Percentiles rank a stretch among this genome's conserved stretches.
phyloP scores from a whole-genome alignment of 176 grass and related monocot genomes.

The Stipa capillata region DNA sequence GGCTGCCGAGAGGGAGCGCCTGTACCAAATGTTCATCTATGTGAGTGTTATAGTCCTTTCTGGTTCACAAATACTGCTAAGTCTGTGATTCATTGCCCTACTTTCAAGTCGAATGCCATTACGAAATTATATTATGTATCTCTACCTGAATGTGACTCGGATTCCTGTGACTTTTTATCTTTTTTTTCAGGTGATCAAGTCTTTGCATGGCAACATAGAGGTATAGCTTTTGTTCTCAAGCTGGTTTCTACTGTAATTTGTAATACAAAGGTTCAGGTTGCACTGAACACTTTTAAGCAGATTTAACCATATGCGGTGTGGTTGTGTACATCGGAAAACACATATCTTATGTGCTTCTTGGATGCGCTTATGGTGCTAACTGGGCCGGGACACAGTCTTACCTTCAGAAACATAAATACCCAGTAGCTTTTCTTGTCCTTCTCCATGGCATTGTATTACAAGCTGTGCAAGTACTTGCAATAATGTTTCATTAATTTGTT shows the following conservation, averaged over 20 bases:
- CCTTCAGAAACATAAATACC: neutral
- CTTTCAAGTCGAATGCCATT: neutral
- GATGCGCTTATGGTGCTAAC: too few relatives aligned
- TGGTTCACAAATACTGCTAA: neutral
- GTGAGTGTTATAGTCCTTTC: conserved; percentile 17
- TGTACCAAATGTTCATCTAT: conserved; percentile 42
- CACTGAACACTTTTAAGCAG: neutral
- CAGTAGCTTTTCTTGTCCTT: neutral
- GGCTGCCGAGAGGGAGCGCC: conserved; percentile 35
- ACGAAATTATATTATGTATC: neutral
- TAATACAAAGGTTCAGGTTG: neutral
- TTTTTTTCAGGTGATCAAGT: conserved; percentile 45
- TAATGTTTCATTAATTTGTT: neutral
- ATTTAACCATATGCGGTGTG: neutral
- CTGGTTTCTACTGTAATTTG: neutral
- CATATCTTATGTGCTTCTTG: too few relatives aligned
- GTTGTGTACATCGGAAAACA: neutral
- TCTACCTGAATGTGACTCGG: neutral
- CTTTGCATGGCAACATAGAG: conserved; percentile 44
- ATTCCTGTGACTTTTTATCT: neutral
- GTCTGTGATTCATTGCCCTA: neutral
- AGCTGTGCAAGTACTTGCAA: neutral
- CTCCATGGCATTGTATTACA: neutral
- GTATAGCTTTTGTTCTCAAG: conserved; percentile 17
- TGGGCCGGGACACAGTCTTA: neutral